Evolutionary conservation across 352 stramenopile species (phyloP).

Genomic region (Pythium aquatile): DNA sequence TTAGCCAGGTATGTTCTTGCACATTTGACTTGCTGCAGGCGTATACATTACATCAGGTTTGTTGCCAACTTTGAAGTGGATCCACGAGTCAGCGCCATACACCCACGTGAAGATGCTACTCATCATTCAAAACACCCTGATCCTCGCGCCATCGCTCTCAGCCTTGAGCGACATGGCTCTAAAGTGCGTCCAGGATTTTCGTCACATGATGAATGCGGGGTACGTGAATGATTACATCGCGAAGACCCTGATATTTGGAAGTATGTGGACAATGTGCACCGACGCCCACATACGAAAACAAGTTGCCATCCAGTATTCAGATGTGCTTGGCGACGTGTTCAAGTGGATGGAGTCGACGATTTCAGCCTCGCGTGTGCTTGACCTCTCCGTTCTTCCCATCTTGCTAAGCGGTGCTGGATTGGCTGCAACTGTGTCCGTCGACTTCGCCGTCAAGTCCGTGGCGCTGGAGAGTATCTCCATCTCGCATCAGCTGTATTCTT

Average conservation of each 20-base stretch:
- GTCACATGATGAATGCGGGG: not conserved
- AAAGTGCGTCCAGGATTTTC: constrained; percentile 9
- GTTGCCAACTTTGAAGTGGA: constrained; percentile 7
- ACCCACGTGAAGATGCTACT: constrained; percentile 18
- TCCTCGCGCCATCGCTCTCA: constrained; percentile 5
- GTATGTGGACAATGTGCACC: constrained; percentile 23
- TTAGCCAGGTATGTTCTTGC: constrained; percentile 5
- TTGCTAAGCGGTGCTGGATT: constrained; percentile 13
- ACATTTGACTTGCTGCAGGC: not conserved
- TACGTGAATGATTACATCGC: constrained; percentile 5
- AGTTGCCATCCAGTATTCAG: not conserved
- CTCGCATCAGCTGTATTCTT: not conserved
- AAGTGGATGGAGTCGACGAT: not conserved
- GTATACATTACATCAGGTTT: not conserved
- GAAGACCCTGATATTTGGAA: constrained; percentile 2
- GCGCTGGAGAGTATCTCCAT: not conserved
- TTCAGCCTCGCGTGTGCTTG: not conserved
- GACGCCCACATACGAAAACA: constrained; percentile 4
- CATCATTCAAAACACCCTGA: constrained; percentile 12
- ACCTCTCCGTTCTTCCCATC: not conserved
- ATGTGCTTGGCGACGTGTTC: not conserved
- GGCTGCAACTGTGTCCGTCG: constrained; percentile 7
- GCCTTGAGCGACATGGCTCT: constrained; percentile 4
- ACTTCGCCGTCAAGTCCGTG: not conserved
- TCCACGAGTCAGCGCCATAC: not conserved